Conservation (phyloP, 345 rosid species). For the Punica granatum region DNA sequence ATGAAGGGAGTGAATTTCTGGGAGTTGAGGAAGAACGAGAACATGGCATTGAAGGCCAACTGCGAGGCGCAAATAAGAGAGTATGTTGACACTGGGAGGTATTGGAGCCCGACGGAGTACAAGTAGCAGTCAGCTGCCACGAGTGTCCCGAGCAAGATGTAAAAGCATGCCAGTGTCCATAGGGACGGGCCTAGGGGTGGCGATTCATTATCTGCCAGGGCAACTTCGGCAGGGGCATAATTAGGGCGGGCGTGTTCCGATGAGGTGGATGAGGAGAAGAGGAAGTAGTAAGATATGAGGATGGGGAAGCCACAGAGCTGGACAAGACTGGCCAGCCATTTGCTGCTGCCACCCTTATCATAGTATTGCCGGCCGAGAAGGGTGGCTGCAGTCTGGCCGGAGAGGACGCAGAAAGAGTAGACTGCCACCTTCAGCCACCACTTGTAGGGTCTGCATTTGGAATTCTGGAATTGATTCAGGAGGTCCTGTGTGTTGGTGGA, state of each 20-base stretch:
- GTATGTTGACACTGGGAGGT: slow-evolving; percentile 41
- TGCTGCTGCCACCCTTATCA: slow-evolving; percentile 38
- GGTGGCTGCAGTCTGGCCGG: slow-evolving; percentile 28
- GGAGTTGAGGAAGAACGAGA: slow-evolving; percentile 34
- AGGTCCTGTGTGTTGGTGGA: not conserved
- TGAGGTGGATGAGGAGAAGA: slow-evolving; percentile 6
- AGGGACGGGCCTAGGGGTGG: slow-evolving; percentile 4
- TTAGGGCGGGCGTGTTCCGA: slow-evolving; percentile 6
- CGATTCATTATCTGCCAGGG: not conserved
- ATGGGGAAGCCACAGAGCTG: slow-evolving; percentile 35
- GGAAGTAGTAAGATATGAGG: slow-evolving; percentile 26
- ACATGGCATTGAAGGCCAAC: slow-evolving; percentile 37
- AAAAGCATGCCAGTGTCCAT: slow-evolving; percentile 19
- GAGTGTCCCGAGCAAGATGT: slow-evolving; percentile 16
- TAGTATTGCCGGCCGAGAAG: slow-evolving; percentile 34
- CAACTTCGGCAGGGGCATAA: not conserved
- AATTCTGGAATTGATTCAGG: not conserved
- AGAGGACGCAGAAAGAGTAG: slow-evolving; percentile 15
- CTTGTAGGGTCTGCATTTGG: not conserved
- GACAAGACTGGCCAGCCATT: slow-evolving; percentile 30
- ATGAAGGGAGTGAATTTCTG: slow-evolving; percentile 36
- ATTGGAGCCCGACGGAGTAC: slow-evolving; percentile 33
- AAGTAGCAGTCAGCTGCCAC: slow-evolving; percentile 15
- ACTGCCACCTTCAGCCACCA: slow-evolving; percentile 1
- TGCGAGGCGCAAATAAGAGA: slow-evolving; percentile 36